Evolutionary conservation across 345 rosid species (phyloP).

Genomic region (Limnanthes douglasii): DNA sequence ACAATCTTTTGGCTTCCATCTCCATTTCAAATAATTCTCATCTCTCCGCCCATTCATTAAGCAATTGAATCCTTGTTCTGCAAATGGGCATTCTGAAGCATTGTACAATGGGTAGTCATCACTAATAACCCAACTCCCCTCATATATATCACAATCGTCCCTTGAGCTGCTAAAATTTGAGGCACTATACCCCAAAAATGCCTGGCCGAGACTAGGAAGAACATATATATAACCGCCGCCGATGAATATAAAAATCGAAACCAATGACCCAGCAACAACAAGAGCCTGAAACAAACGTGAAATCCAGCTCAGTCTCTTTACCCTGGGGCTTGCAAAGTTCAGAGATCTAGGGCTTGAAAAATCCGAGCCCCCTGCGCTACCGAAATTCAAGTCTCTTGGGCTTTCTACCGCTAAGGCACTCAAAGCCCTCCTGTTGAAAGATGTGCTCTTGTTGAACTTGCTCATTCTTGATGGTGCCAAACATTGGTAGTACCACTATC

Average conservation of each 20-base stretch:
- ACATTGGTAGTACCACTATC: no score
- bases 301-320: slow-evolving; percentile 17
- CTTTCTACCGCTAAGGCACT: slow-evolving; percentile 15
- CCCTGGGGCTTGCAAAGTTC: slow-evolving; percentile 20
- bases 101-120: slow-evolving; percentile 49
- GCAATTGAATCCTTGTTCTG: slow-evolving; percentile 64
- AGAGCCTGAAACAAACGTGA: slow-evolving; percentile 32
- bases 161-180: slow-evolving; percentile 19
- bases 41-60: slow-evolving; percentile 59
- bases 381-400: slow-evolving; percentile 15
- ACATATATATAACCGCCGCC: slow-evolving; percentile 45
- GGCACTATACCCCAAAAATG: slow-evolving; percentile 26
- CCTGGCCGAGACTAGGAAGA: slow-evolving; percentile 45
- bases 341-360: slow-evolving; percentile 18
- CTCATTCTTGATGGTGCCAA: no score
- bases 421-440: slow-evolving; percentile 31
- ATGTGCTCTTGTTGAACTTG: slow-evolving; percentile 28
- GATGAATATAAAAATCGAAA: slow-evolving; percentile 35
- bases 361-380: slow-evolving; percentile 27
- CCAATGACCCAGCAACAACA: slow-evolving; percentile 29
- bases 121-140: slow-evolving; percentile 57
- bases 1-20: slow-evolving; percentile 71
- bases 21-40: slow-evolving; percentile 50
- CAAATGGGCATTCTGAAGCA: slow-evolving; percentile 63
- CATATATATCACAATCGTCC: slow-evolving; percentile 28